phyloP scores from a whole-genome alignment of 768 basidiomycete genomes.

The Phanerochaete sordida region DNA sequence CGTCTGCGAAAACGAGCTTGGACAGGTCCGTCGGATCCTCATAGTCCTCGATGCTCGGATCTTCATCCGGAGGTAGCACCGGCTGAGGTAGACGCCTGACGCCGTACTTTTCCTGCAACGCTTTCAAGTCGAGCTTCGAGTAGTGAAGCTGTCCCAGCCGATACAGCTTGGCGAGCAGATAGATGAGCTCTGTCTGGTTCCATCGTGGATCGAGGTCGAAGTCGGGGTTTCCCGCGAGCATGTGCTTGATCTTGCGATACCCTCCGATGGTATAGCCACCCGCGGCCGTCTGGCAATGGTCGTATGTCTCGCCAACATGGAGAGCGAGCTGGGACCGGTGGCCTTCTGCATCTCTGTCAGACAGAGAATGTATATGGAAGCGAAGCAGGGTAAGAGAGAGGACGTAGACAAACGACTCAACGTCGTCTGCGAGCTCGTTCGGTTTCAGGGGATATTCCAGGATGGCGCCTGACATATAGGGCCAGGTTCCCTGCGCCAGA shows the following conservation, averaged over 20 bases:
- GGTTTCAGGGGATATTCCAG: conserved; percentile 3
- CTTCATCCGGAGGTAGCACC: too few species aligned
- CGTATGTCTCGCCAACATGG: not conserved
- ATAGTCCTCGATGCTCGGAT: too few species aligned
- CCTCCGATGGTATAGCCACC: not conserved
- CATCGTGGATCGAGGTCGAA: not conserved
- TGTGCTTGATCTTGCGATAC: not conserved
- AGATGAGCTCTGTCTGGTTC: too few species aligned
- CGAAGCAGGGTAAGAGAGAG: not conserved
- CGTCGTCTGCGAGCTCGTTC: conserved; percentile 3
- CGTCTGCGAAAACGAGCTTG: too few species aligned
- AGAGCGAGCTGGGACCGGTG: not conserved
- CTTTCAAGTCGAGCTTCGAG: too few species aligned
- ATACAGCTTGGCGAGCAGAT: too few species aligned
- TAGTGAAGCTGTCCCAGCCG: too few species aligned
- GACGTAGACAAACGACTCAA: conserved; percentile 6
- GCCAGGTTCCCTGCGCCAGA: not conserved
- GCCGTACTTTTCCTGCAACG: too few species aligned
- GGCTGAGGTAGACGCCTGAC: too few species aligned
- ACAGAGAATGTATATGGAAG: not conserved
- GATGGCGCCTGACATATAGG: not conserved
- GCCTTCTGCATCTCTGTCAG: not conserved
- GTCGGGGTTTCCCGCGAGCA: not conserved
- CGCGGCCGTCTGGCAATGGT: not conserved
- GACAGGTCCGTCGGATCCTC: too few species aligned